Base-by-base conservation (phyloP, 805 yeast genomes). In the Teunomyces funiuensis region DNA sequence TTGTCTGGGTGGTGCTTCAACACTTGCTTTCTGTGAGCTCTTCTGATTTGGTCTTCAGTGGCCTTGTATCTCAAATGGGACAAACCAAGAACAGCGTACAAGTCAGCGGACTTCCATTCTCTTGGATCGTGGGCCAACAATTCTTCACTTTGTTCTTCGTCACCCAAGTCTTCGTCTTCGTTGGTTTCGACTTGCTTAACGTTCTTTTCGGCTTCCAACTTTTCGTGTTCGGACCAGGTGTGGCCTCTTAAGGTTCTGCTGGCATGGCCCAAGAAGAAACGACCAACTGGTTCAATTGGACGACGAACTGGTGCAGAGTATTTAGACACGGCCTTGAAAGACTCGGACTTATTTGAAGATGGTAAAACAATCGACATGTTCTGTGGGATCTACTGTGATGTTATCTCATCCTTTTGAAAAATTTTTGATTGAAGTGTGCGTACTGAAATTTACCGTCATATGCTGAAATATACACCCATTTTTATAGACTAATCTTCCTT, bases 1-100 rank as follows among this genome's bases (percentile, higher is more conserved):
- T 93, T 93, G 71, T 93, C 99, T 52, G 99, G 99, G 67, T 93
- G 99, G 68, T 91, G 97, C 74, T 84, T 88, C 70, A 93, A 78
- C 20, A 93, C 98, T 71, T 88, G 95, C 66, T 84, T 85, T 77
- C 99, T 85, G 78, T 91, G 97, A 43, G 98, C 97, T 66, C 89
- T 84, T 71, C 95, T 85, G 61, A 93, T 82, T 69, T 90, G 97
- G 57, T 84, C 95, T 56, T 84, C 90, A 42, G 88, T 88, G 51
- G 99, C 98, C 53, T 70, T 82, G 83, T 79, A 84, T 76, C 99
- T 83, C 67, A 87, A 80, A 63, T 88, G 87, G 48, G 95, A 83
- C 57, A 93, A 75, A 50, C 99, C 98, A 69, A 93, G 79, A 37
- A 93, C 98, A 41, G 95, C 96, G 60, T 93, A 93, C 69, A 93